These are phyloP conservation scores for Globisporangium cystogenes DNA, from an alignment of 352 stramenopile species.

Conservation along the genomic window DNA sequence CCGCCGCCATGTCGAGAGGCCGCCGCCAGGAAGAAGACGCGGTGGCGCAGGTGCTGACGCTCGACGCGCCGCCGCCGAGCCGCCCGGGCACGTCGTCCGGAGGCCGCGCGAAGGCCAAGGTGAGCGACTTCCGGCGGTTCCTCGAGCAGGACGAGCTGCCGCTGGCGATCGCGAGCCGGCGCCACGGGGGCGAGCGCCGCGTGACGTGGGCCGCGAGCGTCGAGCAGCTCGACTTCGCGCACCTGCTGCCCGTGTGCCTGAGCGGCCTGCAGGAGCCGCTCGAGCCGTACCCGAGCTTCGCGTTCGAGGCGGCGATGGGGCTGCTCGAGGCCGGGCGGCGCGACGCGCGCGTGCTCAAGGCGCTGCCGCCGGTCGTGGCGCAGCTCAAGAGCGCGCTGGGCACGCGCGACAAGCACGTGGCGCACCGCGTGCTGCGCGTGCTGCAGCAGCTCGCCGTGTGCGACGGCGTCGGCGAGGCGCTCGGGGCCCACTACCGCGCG, in stretches of 20 bases:
- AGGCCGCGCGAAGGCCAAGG: constrained; percentile 41
- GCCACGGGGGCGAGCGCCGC: constrained; percentile 30
- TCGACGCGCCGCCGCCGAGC: constrained; percentile 18
- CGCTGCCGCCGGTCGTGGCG: constrained; percentile 45
- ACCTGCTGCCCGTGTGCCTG: constrained; percentile 71
- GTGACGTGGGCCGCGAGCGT: constrained; percentile 52
- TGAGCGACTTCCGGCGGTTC: constrained; percentile 70
- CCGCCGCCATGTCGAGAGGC: constrained; percentile 7
- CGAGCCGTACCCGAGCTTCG: constrained; percentile 70
- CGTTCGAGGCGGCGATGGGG: constrained; percentile 59
- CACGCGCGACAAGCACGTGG: constrained; percentile 58
- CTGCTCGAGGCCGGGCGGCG: constrained; percentile 44
- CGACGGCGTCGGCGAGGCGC: constrained; percentile 50
- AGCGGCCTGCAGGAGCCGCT: constrained; percentile 64
- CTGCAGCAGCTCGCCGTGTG: constrained; percentile 73
- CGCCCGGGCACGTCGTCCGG: constrained; percentile 46
- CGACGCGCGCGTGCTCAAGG: constrained; percentile 46
- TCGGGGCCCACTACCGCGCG: constrained; percentile 65
- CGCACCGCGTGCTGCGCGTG: constrained; percentile 62
- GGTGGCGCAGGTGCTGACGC: constrained; percentile 48
- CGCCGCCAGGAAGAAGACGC: constrained; percentile 1
- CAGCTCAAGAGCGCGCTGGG: constrained; percentile 60
- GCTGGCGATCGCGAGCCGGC: constrained; percentile 40
- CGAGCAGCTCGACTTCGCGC: constrained; percentile 57
- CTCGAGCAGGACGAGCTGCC: constrained; percentile 65